Percentiles rank a stretch among this genome's conserved stretches.
These are phyloP conservation scores for Ceratobasidium sp. DNA, from an alignment of 1,284 basidiomycete genomes.

Conservation along the genomic window DNA sequence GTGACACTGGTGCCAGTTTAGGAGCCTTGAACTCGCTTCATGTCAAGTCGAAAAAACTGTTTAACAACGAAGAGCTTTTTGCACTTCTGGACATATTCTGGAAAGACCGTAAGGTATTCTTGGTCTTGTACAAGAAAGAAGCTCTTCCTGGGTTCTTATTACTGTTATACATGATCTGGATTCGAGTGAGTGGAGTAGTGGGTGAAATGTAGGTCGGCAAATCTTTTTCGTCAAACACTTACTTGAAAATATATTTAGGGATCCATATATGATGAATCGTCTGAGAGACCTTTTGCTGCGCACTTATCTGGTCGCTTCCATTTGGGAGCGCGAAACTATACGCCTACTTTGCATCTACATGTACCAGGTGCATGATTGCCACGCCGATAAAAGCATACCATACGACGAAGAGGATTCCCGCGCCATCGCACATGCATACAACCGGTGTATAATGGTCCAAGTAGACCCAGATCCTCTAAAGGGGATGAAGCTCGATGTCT, in stretches of 20 bases:
- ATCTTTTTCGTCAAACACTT: neutral
- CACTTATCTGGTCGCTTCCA: neutral
- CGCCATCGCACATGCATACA: neutral
- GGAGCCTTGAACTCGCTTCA: neutral
- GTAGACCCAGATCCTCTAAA: neutral
- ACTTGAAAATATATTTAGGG: neutral
- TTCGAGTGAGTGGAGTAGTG: neutral
- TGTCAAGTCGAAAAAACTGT: neutral
- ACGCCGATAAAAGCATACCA: neutral
- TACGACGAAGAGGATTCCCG: conserved; percentile 1
- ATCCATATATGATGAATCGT: neutral
- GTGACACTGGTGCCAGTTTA: neutral
- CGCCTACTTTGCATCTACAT: conserved; percentile 7
- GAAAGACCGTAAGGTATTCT: conserved; percentile 1
- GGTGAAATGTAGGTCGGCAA: neutral
- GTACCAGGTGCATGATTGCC: neutral
- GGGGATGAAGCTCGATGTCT: conserved; percentile 5
- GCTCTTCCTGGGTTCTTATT: neutral
- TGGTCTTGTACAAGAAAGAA: neutral
- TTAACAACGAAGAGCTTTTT: neutral
- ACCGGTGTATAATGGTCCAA: neutral
- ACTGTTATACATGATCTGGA: neutral
- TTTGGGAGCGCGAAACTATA: neutral
- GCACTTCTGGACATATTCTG: neutral
- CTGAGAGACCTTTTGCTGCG: conserved; percentile 5